Conservation (phyloP, 768 basidiomycete genomes). For the Amanita phalloides region DNA sequence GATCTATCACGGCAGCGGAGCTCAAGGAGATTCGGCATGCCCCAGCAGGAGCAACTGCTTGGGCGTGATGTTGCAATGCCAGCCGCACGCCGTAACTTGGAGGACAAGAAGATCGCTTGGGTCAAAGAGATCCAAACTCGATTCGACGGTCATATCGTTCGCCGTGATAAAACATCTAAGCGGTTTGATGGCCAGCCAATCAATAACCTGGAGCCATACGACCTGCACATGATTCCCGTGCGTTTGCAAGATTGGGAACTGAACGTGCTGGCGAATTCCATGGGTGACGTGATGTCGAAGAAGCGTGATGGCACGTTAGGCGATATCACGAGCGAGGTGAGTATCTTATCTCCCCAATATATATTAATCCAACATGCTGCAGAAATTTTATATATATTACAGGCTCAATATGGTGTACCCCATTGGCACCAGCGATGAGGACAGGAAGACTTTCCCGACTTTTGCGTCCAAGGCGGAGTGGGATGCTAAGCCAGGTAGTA, state of each 20-base stretch:
- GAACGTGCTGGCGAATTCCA: neutral
- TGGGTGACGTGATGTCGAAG: neutral
- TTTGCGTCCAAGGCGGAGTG: neutral
- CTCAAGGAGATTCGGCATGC: neutral
- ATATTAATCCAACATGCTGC: too few species aligned
- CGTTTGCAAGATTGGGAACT: neutral
- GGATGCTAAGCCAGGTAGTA: neutral
- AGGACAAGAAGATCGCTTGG: neutral
- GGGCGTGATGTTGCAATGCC: neutral
- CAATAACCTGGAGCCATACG: neutral
- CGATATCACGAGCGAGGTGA: neutral
- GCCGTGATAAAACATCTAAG: neutral
- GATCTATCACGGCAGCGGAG: neutral
- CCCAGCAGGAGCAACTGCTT: neutral
- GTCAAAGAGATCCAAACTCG: neutral
- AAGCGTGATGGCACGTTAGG: neutral
- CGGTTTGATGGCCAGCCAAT: neutral
- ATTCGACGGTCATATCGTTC: neutral
- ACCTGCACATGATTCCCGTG: too few species aligned
- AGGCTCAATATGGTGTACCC: neutral
- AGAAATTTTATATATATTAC: neutral
- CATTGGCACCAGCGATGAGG: neutral
- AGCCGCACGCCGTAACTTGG: accelerated
- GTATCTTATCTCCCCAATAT: neutral
- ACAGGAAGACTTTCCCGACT: neutral